Percentiles rank a stretch among this genome's conserved stretches.
Evolutionary conservation across 1,284 basidiomycete species (phyloP).

Genomic region (Ganoderma lingzhi): DNA sequence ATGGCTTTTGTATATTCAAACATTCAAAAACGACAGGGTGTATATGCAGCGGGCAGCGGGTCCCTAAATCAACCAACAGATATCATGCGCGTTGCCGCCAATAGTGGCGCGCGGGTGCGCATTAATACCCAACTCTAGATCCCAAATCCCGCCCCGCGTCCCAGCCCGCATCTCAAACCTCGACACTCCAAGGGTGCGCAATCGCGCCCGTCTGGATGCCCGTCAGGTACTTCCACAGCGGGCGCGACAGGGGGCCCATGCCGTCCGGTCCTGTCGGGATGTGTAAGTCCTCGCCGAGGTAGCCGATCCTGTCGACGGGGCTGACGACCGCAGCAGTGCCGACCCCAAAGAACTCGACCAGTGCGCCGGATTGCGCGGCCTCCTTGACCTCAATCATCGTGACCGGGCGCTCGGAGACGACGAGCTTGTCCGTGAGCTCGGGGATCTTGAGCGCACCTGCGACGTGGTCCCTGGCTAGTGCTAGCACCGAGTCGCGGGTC

Average conservation of each 20-base stretch:
- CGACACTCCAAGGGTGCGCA: slow-evolving; percentile 83
- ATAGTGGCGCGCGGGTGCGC: not conserved
- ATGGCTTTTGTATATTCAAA: not conserved
- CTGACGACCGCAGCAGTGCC: slow-evolving; percentile 91
- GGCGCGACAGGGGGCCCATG: slow-evolving; percentile 86
- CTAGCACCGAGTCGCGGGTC: slow-evolving; percentile 91
- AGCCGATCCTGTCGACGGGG: slow-evolving; percentile 88
- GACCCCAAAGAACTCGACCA: slow-evolving; percentile 94
- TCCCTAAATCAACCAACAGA: not conserved
- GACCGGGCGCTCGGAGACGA: slow-evolving; percentile 85
- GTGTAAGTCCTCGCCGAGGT: slow-evolving; percentile 83
- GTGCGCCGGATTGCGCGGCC: slow-evolving; percentile 72
- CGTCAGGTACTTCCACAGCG: slow-evolving; percentile 86
- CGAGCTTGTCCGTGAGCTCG: slow-evolving; percentile 73
- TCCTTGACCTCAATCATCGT: slow-evolving; percentile 90
- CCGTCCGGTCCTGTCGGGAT: slow-evolving; percentile 91
- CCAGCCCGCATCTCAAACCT: slow-evolving; percentile 43
- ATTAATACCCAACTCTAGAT: not conserved
- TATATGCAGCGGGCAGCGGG: not conserved
- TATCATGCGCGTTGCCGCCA: not conserved
- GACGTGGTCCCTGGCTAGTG: slow-evolving; percentile 81
- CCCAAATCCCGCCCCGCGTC: not conserved
- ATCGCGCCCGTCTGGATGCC: slow-evolving; percentile 91
- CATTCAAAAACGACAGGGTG: not conserved
- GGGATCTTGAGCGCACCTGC: slow-evolving; percentile 64